These are phyloP conservation scores for Tuctoria greenei DNA, from an alignment of 176 grass and related monocot species.

Conservation along the genomic window DNA sequence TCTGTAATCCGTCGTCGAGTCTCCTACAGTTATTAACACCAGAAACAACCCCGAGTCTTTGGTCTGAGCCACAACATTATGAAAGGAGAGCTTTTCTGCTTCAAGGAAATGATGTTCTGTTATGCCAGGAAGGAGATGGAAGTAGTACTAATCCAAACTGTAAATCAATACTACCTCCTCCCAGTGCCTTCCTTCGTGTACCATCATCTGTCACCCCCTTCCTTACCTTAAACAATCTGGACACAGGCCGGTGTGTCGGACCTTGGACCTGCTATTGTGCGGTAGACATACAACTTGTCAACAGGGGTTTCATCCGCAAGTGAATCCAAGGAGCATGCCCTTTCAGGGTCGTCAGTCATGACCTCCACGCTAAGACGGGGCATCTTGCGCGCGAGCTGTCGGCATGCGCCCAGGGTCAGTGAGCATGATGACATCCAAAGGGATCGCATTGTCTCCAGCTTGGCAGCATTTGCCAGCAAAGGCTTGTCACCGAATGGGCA, in stretches of 20 bases:
- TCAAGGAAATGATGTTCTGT: slow-evolving; percentile 30
- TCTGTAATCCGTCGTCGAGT: slow-evolving; percentile 47
- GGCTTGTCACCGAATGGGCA: slow-evolving; percentile 70
- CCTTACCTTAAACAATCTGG: slow-evolving; percentile 60
- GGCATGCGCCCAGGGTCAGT: slow-evolving; percentile 64
- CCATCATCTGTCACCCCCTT: not conserved
- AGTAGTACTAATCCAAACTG: slow-evolving; percentile 33
- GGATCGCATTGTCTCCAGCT: slow-evolving; percentile 91
- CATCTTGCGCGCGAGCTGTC: slow-evolving; percentile 63
- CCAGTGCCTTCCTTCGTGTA: slow-evolving; percentile 9
- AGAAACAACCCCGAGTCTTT: slow-evolving; percentile 33
- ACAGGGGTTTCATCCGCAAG: slow-evolving; percentile 52
- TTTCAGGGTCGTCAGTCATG: slow-evolving; percentile 50
- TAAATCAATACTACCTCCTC: slow-evolving; percentile 37
- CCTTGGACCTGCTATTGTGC: slow-evolving; percentile 65
- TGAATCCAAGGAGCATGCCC: slow-evolving; percentile 40
- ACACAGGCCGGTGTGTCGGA: slow-evolving; percentile 60
- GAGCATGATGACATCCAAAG: slow-evolving; percentile 83
- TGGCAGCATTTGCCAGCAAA: slow-evolving; percentile 61
- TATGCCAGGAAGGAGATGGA: slow-evolving; percentile 37
- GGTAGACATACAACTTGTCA: slow-evolving; percentile 64
- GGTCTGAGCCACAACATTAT: slow-evolving; percentile 17
- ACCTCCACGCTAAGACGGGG: slow-evolving; percentile 67
- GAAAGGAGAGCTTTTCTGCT: slow-evolving; percentile 34
- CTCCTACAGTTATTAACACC: slow-evolving; percentile 64